Evolutionary conservation across 2,329 filamentous ascomycete genomes (phyloP).

Genomic region (Trichoderma simmonsii): DNA sequence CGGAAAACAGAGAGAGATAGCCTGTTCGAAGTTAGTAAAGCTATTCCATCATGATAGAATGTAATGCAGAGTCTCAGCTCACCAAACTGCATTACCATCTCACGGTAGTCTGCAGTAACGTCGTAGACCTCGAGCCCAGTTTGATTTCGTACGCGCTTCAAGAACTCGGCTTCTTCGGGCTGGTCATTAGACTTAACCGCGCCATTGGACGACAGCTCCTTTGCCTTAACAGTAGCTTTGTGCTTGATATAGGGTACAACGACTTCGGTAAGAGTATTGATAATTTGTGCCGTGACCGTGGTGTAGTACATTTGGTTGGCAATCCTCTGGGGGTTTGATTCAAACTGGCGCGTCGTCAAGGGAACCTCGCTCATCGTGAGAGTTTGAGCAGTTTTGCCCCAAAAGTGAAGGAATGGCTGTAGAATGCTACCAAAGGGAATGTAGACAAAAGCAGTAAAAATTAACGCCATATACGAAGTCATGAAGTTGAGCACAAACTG

Average conservation of each 20-base stretch:
- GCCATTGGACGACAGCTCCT: constrained; percentile 64
- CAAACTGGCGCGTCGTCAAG: constrained; percentile 63
- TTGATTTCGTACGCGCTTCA: constrained; percentile 77
- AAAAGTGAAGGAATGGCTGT: constrained; percentile 81
- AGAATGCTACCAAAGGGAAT: constrained; percentile 85
- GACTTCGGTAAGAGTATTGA: constrained; percentile 81
- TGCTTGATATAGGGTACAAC: constrained; percentile 83
- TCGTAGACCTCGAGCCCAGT: constrained; percentile 81
- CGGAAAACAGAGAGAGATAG: constrained; percentile 86
- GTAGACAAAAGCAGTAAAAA: constrained; percentile 90
- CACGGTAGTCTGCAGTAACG: constrained; percentile 83
- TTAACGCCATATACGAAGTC: constrained; percentile 88
- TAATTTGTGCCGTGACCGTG: constrained; percentile 87
- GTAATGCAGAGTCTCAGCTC: constrained; percentile 23
- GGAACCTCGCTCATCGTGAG: constrained; percentile 75
- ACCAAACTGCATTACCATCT: constrained; percentile 85
- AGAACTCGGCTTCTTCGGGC: constrained; percentile 75
- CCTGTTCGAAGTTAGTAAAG: constrained; percentile 45
- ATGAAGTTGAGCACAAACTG: constrained; percentile 96
- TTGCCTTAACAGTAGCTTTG: constrained; percentile 72
- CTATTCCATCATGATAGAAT: not conserved
- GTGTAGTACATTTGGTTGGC: constrained; percentile 94
- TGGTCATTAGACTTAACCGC: constrained; percentile 57
- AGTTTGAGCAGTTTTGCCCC: constrained; percentile 68
- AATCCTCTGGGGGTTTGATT: constrained; percentile 78